Base-by-base conservation (phyloP, 108 stramenopile genomes). In the Skeletonema costatum region DNA sequence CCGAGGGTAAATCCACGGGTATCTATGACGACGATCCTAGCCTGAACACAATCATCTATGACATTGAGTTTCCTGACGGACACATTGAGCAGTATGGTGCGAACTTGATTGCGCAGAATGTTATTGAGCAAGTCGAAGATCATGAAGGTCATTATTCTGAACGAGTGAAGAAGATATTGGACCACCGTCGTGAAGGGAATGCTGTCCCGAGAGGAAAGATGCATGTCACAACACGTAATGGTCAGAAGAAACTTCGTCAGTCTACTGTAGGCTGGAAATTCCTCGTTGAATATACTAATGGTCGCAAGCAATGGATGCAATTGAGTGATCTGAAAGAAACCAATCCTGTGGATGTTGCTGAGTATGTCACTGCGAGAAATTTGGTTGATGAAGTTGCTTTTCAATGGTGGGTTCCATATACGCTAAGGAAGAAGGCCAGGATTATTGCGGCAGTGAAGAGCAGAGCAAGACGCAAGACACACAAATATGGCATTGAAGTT, bases 261-360 rank as follows among this genome's bases (percentile, higher is more conserved):
- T 83, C 87, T 5, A 88, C 87, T 2, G 70, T 42, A 11, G 90
- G 90, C 48, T 88, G 88, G 88, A 2, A 75, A 17, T 58, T 91
- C 3, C 51, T 36, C 6, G 35, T 36, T 6, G 35, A 36, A 6
- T 36, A 36, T 36, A 36, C 1, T 1, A 1, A 25, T 25, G 25
- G 25, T 25, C 25, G 25, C 0, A 25, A 25, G 25, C 25, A 25
- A 25, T 25, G 25, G 25, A 25, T 25, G 25, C 25, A 25, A 25
- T 25, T 25, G 25, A 25, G 25, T 25, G 25, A 25, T 25, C 25
- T 25, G 25, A 25, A 25, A 0, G 25, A 25, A 0, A 25, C 25
- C 25, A 25, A 25, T 25, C 25, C 25, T 25, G 25, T 25, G 25
- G 25, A 25, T 25, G 25, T 25, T 25, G 25, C 25, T 25, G 25